A percentile compares a stretch with the other conserved stretches of the same genome.
Conservation (phyloP, 176 grass and related monocot species). For the Oryza rufipogon region DNA sequence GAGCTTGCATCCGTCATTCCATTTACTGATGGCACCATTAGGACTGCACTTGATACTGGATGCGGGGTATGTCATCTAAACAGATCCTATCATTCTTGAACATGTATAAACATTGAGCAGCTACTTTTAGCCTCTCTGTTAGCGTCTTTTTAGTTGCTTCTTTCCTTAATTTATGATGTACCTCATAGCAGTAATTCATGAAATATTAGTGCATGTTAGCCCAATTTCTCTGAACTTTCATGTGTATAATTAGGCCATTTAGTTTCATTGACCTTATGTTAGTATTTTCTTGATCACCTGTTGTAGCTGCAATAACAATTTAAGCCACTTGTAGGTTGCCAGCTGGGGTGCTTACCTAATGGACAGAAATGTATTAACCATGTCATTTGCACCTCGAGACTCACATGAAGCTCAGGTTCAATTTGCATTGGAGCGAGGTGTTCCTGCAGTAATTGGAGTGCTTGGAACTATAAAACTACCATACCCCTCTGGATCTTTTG, state of each 20-base stretch:
- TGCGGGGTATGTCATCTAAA: slow-evolving; percentile 68
- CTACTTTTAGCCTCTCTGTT: neutral
- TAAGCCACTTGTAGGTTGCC: slow-evolving; percentile 51
- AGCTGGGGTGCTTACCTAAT: slow-evolving; percentile 83
- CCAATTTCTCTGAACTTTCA: slow-evolving; percentile 11
- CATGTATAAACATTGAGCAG: neutral
- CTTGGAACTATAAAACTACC: slow-evolving; percentile 83
- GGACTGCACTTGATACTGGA: slow-evolving; percentile 88
- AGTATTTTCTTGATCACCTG: slow-evolving; percentile 19
- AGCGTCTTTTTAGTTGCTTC: slow-evolving; percentile 6
- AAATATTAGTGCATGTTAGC: slow-evolving; percentile 4
- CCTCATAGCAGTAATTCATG: slow-evolving; percentile 34
- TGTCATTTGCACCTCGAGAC: slow-evolving; percentile 87
- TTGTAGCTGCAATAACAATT: slow-evolving; percentile 37
- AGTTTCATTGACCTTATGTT: slow-evolving; percentile 11
- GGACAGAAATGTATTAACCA: slow-evolving; percentile 78
- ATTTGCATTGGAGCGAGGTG: slow-evolving; percentile 83
- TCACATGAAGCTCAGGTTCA: slow-evolving; percentile 73
- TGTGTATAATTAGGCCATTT: neutral
- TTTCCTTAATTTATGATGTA: slow-evolving; percentile 23
- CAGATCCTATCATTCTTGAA: slow-evolving; percentile 39
- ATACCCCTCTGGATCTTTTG: slow-evolving; percentile 75
- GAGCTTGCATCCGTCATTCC: slow-evolving; percentile 76
- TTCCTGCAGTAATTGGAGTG: slow-evolving; percentile 81
- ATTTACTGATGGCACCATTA: slow-evolving; percentile 69